Evolutionary conservation across 2,329 filamentous ascomycete genomes (phyloP), one percentile per base, ranked within the genome.

Genomic region (Neopestalotiopsis clavispora): DNA sequence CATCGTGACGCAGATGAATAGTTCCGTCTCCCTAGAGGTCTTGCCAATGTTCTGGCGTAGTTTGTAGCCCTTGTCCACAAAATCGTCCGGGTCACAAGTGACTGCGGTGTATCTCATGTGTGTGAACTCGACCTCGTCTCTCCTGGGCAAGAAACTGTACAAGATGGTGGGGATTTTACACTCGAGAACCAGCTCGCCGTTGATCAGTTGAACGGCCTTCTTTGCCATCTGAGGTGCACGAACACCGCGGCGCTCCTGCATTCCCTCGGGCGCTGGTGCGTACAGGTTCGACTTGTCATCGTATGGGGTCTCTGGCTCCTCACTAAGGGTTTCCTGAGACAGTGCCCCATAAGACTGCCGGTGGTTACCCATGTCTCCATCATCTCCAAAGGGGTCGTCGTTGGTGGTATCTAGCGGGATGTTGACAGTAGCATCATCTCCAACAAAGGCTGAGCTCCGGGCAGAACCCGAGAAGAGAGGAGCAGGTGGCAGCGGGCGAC

Each of bases 111-210:
- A 98, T 76, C 95, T 90, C 93, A 95, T 95, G 78, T 98, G 95
- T 0, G 96, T 99, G 80, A 99, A 99, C 78, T 99, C 96, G 71
- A 95, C 87, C 79, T 97, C 95, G 78, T 98, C 94, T 69, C 95
- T 90, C 17, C 95, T 90, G 0, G 97, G 97, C 71, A 99, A 84
- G 82, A 99, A 99, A 79, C 94, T 97, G 87, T 98, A 97, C 56
- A 99, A 86, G 74, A 98, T 99, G 0, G 96, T 99, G 0, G 97
- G 96, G 73, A 99, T 99, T 83, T 99, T 99, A 86, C 96, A 98
- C 83, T 99, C 96, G 61, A 99, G 86, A 69, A 99, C 95, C 66
- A 99, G 90, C 82, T 99, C 95, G 77, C 96, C 96, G 78, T 99
- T 98, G 86, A 98, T 97, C 59, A 99, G 88, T 75, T 94, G 91